phyloP scores from a whole-genome alignment of 2,329 filamentous ascomycete genomes.

The Nakataea oryzae region DNA sequence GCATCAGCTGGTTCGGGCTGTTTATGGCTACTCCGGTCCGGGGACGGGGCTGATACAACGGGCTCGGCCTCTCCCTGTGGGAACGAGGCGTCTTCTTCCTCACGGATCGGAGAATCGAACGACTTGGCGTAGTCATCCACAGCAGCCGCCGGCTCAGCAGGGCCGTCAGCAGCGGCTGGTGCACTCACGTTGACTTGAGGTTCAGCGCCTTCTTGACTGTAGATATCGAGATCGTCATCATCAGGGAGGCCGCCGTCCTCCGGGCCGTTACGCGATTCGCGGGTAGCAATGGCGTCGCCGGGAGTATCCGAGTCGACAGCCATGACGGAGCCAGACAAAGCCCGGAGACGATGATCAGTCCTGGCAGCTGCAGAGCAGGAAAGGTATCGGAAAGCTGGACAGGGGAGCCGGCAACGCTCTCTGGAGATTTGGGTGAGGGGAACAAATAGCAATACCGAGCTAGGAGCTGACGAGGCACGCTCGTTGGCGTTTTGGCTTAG shows the following conservation, averaged over 20 bases:
- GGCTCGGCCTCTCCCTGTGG: conserved; percentile 3
- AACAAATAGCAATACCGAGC: too few relatives aligned
- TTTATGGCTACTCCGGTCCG: background rate
- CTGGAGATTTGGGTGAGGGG: too few relatives aligned
- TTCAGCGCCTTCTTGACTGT: conserved; percentile 26
- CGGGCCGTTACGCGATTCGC: conserved; percentile 6
- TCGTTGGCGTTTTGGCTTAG: too few relatives aligned
- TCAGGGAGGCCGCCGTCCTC: conserved; percentile 26
- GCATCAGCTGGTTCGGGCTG: conserved; percentile 2
- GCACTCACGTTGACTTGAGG: conserved; percentile 3
- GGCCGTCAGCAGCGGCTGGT: background rate
- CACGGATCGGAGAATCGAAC: conserved; percentile 31
- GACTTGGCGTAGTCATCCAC: conserved; percentile 41
- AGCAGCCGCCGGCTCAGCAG: conserved; percentile 15
- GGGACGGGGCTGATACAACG: conserved; percentile 1
- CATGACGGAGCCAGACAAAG: background rate
- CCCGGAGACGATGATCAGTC: background rate
- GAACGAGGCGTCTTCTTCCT: background rate
- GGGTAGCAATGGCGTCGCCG: conserved; percentile 3
- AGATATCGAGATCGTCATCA: conserved; percentile 37
- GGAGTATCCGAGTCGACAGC: background rate
- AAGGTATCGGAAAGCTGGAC: background rate
- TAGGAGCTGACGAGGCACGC: too few relatives aligned
- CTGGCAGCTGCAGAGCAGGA: background rate
- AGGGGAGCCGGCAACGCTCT: background rate